phyloP scores from a whole-genome alignment of 257 asterid species.

The Haberlea rhodopensis region DNA sequence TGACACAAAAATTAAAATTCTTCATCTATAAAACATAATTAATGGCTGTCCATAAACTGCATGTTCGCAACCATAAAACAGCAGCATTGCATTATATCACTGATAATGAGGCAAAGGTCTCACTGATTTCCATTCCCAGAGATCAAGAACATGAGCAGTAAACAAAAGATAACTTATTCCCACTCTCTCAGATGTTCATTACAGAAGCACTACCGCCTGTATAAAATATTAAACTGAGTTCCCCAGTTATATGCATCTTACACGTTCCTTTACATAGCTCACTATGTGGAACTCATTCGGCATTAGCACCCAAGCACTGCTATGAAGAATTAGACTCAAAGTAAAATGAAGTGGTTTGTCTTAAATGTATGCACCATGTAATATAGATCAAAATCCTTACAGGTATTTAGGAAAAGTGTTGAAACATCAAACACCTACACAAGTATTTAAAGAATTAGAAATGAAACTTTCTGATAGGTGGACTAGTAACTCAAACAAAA shows the following conservation, averaged over 20 bases:
- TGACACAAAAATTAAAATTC: not conserved
- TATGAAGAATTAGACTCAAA: not conserved
- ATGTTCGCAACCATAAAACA: not conserved
- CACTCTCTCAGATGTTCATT: not conserved
- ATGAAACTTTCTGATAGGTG: conserved; percentile 4
- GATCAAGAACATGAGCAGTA: not conserved
- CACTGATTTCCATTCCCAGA: not conserved
- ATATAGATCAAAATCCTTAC: not conserved
- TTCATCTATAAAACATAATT: not conserved
- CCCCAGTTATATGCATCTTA: too few relatives aligned
- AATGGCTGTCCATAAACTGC: not conserved
- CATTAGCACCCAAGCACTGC: not conserved
- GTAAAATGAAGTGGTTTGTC: not conserved
- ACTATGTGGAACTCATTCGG: not conserved
- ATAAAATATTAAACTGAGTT: not conserved
- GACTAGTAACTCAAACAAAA: not conserved
- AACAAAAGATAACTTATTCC: too few relatives aligned
- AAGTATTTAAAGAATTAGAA: not conserved
- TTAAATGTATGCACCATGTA: not conserved
- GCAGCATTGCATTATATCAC: not conserved
- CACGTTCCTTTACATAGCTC: not conserved
- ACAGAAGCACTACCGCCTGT: not conserved
- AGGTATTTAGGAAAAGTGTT: not conserved
- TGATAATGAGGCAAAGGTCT: not conserved
- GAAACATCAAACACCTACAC: not conserved